Conservation (phyloP, 2,329 filamentous ascomycete genomes). For the Penicillium sp. region DNA sequence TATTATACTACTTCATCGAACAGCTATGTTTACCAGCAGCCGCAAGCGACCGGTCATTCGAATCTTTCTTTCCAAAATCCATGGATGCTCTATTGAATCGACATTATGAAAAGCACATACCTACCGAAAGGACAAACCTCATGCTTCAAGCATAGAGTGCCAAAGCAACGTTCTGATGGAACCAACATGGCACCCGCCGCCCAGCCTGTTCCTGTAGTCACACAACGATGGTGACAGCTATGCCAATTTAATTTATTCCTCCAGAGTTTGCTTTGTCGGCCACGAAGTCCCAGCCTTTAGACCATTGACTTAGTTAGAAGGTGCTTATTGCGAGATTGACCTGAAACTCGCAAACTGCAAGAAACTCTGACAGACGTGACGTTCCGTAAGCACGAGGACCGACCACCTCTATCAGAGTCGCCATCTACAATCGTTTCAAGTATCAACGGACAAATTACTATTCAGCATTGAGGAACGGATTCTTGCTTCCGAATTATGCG, state of each 20-base stretch:
- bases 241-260: too few relatives aligned
- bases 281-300: neutral
- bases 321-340: neutral
- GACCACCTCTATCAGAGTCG: neutral
- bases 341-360: slow-evolving; percentile 5
- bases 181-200: neutral
- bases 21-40: too few relatives aligned
- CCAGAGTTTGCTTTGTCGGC: too few relatives aligned
- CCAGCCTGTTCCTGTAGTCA: too few relatives aligned
- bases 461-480: slow-evolving; percentile 18
- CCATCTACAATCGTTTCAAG: slow-evolving; percentile 8
- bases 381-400: slow-evolving; percentile 2
- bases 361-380: slow-evolving; percentile 8
- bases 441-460: slow-evolving; percentile 11
- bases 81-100: too few relatives aligned
- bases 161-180: neutral
- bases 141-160: neutral
- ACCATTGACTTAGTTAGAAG: slow-evolving; percentile 1
- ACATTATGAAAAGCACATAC: neutral
- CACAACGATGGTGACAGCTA: neutral
- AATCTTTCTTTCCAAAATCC: too few relatives aligned
- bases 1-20: too few relatives aligned
- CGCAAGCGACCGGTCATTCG: too few relatives aligned
- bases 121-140: neutral
- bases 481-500: slow-evolving; percentile 7